Evolutionary conservation across 805 yeast genomes (phyloP).

Genomic region (Starmerella sp.): DNA sequence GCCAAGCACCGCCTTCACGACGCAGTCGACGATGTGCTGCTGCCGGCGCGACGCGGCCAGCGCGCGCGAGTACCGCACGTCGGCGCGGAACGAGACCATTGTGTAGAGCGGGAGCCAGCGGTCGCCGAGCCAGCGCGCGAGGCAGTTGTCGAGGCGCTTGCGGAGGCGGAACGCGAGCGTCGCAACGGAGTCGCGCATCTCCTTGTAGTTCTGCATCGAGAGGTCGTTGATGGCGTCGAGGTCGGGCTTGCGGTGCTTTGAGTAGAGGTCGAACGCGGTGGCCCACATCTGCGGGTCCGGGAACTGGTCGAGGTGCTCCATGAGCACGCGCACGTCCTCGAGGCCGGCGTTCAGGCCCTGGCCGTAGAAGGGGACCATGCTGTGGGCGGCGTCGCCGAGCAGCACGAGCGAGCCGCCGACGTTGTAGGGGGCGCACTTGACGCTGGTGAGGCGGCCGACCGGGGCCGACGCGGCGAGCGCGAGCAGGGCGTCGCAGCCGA

Average conservation of each 20-base stretch:
- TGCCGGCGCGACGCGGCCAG: constrained; percentile 46
- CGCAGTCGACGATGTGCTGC: constrained; percentile 34
- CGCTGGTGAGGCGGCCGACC: constrained; percentile 65
- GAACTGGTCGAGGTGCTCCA: constrained; percentile 33
- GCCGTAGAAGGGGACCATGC: constrained; percentile 97
- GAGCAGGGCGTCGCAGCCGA: constrained; percentile 47
- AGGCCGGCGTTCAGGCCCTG: constrained; percentile 96
- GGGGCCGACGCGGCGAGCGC: constrained; percentile 49
- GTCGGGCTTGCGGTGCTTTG: constrained; percentile 49
- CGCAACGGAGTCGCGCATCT: constrained; percentile 75
- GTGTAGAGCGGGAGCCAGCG: constrained; percentile 79
- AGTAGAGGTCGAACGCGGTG: constrained; percentile 45
- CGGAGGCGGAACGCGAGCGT: constrained; percentile 49
- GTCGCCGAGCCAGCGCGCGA: constrained; percentile 49
- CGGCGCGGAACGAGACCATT: constrained; percentile 83
- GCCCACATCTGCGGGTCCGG: constrained; percentile 25
- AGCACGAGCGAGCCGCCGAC: constrained; percentile 50
- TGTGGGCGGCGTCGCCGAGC: constrained; percentile 89
- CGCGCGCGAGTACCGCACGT: constrained; percentile 65
- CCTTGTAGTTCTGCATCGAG: constrained; percentile 70
- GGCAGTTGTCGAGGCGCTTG: constrained; percentile 53
- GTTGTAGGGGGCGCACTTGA: constrained; percentile 60
- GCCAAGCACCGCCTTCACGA: constrained; percentile 5
- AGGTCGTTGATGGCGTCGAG: constrained; percentile 63
- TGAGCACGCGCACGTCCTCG: constrained; percentile 69